These are phyloP conservation scores for Lodderomyces jiufengensis DNA, from an alignment of 1,139 yeast species.

Conservation along the genomic window DNA sequence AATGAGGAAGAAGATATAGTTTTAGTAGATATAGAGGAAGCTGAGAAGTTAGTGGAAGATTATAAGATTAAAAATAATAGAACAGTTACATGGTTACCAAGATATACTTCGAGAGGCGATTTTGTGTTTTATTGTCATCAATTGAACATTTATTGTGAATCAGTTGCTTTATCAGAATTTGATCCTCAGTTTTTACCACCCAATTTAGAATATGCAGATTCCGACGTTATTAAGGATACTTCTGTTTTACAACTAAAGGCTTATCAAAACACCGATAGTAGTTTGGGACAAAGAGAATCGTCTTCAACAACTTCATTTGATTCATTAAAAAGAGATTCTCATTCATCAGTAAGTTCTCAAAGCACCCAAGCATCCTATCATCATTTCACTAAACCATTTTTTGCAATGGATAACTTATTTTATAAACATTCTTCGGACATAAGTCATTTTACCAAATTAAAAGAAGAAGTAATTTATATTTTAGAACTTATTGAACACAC, in stretches of 20 bases:
- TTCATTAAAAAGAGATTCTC: conserved; percentile 38
- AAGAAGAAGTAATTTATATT: conserved; percentile 42
- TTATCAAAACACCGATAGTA: conserved; percentile 9
- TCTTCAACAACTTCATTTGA: conserved; percentile 19
- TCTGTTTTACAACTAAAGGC: conserved; percentile 17
- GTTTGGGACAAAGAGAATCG: conserved; percentile 10
- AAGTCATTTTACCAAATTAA: conserved; percentile 53
- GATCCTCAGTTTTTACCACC: conserved; percentile 17
- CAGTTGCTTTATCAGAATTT: conserved; percentile 44
- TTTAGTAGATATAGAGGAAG: conserved; percentile 29
- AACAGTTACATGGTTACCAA: conserved; percentile 50
- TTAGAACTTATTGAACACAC: conserved; percentile 48
- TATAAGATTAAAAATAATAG: conserved; percentile 26
- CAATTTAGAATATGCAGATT: conserved; percentile 29
- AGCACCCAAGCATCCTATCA: conserved; percentile 33
- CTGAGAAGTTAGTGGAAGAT: conserved; percentile 34
- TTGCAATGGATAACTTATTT: conserved; percentile 42
- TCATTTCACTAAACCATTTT: conserved; percentile 42
- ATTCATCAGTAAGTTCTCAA: conserved; percentile 29
- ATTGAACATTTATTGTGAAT: conserved; percentile 53
- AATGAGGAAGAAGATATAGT: conserved; percentile 14
- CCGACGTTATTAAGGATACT: conserved; percentile 23
- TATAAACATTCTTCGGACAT: conserved; percentile 57
- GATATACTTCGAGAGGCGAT: conserved; percentile 53
- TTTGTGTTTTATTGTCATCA: conserved; percentile 58